Base-by-base conservation (phyloP, 495 filamentous ascomycete genomes). In the Letharia columbiana region DNA sequence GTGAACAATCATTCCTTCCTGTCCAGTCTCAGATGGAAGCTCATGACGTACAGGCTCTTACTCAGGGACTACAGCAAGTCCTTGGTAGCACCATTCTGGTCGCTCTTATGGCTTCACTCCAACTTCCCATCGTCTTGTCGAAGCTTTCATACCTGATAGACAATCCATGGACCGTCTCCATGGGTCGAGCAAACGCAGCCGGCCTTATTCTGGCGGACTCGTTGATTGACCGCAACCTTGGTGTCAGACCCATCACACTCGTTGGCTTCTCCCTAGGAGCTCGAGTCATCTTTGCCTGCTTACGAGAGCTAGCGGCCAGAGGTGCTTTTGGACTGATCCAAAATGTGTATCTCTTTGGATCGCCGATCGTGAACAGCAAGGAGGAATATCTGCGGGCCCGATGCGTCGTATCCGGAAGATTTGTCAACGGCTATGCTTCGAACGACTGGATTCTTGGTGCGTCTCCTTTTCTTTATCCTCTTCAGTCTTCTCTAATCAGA, bases 131-230 rank as follows among this genome's bases (percentile, higher is more conserved):
- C 41, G 87, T 97, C 4, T 81, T 99, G 33, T 91, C 92, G 4
- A 99, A 99, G 72, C 86, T 99, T 12, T 84, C 94, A 6, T 99
- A 99, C 72, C 80, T 99, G 12, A 96, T 99, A 71, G 94, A 99
- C 75, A 99, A 99, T 69, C 94, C 94, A 0, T 99, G 94, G 94
- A 91, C 86, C 20, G 92, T 96, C 23, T 98, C 95, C 4, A 82
- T 96, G 35, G 91, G 91, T 67, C 88, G 94, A 65, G 95, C 94
- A 47, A 89, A 88, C 68, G 80, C 87, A 61, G 91, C 93, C 37
- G 94, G 94, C 8, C 80, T 96, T n/a, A 94, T 99, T 70, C 83
- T 99, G 35, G 94, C 94, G 2, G 94, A 99, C 76, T 96, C 92
- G 2, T 77, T 99, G 50, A 91, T 94, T 69, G 90, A 96, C 66